Evolutionary conservation across 1,284 basidiomycete species (phyloP).

Genomic region (Apiotrichum laibachii): DNA sequence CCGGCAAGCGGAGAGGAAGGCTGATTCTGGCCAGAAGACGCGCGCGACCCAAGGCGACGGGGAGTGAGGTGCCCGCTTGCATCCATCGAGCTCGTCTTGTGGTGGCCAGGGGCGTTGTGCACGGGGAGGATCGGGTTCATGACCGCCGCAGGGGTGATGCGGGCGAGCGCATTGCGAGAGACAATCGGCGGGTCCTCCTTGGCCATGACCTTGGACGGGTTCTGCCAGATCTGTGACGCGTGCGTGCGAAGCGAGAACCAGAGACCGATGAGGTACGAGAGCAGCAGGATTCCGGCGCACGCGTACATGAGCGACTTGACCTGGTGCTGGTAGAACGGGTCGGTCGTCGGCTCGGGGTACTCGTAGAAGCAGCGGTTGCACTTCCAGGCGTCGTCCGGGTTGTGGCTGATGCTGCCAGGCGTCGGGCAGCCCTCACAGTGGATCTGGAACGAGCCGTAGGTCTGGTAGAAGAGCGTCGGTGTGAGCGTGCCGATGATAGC

Average conservation of each 20-base stretch:
- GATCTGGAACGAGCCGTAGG: slow-evolving; percentile 93
- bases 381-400: slow-evolving; percentile 63
- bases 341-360: slow-evolving; percentile 85
- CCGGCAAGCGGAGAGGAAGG: not conserved
- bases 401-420: slow-evolving; percentile 21
- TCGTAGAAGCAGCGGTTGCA: slow-evolving; percentile 94
- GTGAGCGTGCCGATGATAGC: slow-evolving; percentile 95
- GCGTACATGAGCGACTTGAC: slow-evolving; percentile 93
- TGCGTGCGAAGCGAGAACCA: slow-evolving; percentile 99
- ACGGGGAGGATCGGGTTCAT: slow-evolving; percentile 48
- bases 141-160: slow-evolving; percentile 56
- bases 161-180: slow-evolving; percentile 35
- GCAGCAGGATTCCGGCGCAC: slow-evolving; percentile 81
- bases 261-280: slow-evolving; percentile 95
- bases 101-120: slow-evolving; percentile 26
- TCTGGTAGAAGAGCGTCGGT: slow-evolving; percentile 97
- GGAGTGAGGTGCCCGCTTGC: not conserved
- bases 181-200: slow-evolving; percentile 57
- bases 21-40: not conserved
- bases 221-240: slow-evolving; percentile 99
- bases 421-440: slow-evolving; percentile 85
- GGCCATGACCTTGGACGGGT: slow-evolving; percentile 80
- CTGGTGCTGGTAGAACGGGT: slow-evolving; percentile 94
- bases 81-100: not conserved
- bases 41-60: not conserved